Percentiles rank a stretch among this genome's conserved stretches.
These are phyloP conservation scores for Sarocladiaceae sp. DNA, from an alignment of 2,329 filamentous ascomycete genomes.

Conservation along the genomic window DNA sequence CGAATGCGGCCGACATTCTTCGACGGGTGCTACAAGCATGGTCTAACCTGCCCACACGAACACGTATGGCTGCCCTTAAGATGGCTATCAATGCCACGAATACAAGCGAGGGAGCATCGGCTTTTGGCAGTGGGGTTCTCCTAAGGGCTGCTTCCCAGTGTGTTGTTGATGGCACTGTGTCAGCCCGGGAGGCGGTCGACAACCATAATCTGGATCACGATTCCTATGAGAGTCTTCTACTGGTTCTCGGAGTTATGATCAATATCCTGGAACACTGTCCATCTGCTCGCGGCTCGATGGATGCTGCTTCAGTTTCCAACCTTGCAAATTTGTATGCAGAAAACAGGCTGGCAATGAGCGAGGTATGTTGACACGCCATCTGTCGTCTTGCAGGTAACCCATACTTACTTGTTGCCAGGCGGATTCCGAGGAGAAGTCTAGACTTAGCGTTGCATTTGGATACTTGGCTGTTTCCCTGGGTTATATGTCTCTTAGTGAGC, in stretches of 20 bases:
- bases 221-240: slow-evolving; percentile 63
- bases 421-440: slow-evolving; percentile 66
- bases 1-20: slow-evolving; percentile 24
- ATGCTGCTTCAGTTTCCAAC: slow-evolving; percentile 41
- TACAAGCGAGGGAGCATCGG: slow-evolving; percentile 64
- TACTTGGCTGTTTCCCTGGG: slow-evolving; percentile 82
- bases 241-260: slow-evolving; percentile 76
- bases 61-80: slow-evolving; percentile 26
- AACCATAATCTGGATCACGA: slow-evolving; percentile 42
- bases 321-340: slow-evolving; percentile 63
- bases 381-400: background rate
- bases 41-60: slow-evolving; percentile 15
- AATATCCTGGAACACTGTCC: slow-evolving; percentile 79
- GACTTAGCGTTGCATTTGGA: slow-evolving; percentile 75
- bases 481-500: slow-evolving; percentile 60
- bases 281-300: slow-evolving; percentile 42
- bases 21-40: slow-evolving; percentile 22
- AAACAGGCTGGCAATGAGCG: slow-evolving; percentile 56
- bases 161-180: slow-evolving; percentile 45
- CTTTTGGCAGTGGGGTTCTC: slow-evolving; percentile 58
- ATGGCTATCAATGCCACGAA: slow-evolving; percentile 84
- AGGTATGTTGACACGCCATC: slow-evolving; percentile 46
- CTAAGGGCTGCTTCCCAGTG: slow-evolving; percentile 41
- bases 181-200: slow-evolving; percentile 40
- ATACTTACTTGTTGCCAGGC: slow-evolving; percentile 38